A percentile compares a stretch with the other conserved stretches of the same genome.
phyloP scores from a whole-genome alignment of 2,329 filamentous ascomycete genomes.

The Zymoseptoria passerinii region DNA sequence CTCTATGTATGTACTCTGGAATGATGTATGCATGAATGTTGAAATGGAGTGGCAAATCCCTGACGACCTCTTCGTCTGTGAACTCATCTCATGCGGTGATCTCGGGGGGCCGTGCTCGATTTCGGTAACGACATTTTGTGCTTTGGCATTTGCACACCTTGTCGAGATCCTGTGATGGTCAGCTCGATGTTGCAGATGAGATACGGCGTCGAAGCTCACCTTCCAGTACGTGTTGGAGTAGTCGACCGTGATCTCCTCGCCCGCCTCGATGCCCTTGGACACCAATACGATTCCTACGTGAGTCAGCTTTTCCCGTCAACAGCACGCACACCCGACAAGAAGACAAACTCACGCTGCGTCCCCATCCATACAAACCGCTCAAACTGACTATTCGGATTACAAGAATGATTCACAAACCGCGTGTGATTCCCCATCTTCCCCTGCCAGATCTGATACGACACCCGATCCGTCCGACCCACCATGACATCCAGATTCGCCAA shows the following conservation, averaged over 20 bases:
- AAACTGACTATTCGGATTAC: conserved; percentile 50
- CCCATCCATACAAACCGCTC: conserved; percentile 51
- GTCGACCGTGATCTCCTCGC: conserved; percentile 49
- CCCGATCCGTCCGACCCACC: conserved; percentile 35
- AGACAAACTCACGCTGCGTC: conserved; percentile 32
- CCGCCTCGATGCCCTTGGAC: conserved; percentile 45
- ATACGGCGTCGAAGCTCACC: conserved; percentile 8
- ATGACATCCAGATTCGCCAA: conserved; percentile 48
- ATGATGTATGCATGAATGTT: neutral
- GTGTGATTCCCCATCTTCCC: conserved; percentile 50
- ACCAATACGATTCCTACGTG: conserved; percentile 43
- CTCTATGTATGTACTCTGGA: neutral
- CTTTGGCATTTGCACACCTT: conserved; percentile 50
- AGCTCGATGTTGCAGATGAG: neutral
- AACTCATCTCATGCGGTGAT: conserved; percentile 3
- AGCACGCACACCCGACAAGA: neutral
- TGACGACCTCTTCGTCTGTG: neutral
- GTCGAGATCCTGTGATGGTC: conserved; percentile 34
- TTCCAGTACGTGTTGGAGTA: conserved; percentile 53
- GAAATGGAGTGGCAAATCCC: neutral
- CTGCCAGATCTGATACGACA: conserved; percentile 52
- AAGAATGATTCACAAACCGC: conserved; percentile 52
- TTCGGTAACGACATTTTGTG: conserved; percentile 42
- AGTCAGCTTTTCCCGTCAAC: neutral
- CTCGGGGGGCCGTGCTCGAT: conserved; percentile 8